A percentile compares a stretch with the other conserved stretches of the same genome.
These are phyloP conservation scores for Kwoniella sp. DNA, from an alignment of 768 basidiomycete species.

Conservation along the genomic window DNA sequence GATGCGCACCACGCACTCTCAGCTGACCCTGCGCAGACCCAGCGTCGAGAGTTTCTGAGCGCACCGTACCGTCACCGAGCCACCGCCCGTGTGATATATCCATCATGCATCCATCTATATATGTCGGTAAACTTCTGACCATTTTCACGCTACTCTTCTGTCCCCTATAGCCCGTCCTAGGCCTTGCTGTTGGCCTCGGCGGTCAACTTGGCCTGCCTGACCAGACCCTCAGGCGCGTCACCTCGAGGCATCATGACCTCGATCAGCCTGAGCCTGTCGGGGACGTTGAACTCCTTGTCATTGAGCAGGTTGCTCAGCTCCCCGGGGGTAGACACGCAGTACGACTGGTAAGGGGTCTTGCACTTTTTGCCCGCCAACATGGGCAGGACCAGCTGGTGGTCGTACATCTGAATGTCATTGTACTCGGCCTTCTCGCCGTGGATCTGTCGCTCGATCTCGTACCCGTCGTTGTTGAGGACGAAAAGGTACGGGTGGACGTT, in stretches of 20 bases:
- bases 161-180: too few relatives aligned
- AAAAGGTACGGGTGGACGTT: constrained; percentile 78
- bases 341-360: constrained; percentile 54
- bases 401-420: constrained; percentile 78
- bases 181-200: constrained; percentile 40
- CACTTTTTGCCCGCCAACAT: constrained; percentile 49
- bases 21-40: constrained; percentile 1
- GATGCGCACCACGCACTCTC: not conserved
- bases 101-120: constrained; percentile 1
- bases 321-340: constrained; percentile 63
- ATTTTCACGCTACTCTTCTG: not conserved
- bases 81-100: too few relatives aligned
- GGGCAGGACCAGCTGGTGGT: constrained; percentile 50
- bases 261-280: constrained; percentile 55
- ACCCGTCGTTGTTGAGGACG: constrained; percentile 56
- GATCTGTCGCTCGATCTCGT: constrained; percentile 80
- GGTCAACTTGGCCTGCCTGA: constrained; percentile 51
- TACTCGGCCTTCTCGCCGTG: constrained; percentile 56
- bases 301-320: constrained; percentile 68
- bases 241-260: constrained; percentile 50
- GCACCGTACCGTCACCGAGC: too few relatives aligned
- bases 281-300: constrained; percentile 59
- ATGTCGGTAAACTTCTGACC: not conserved
- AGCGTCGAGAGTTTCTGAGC: not conserved
- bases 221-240: constrained; percentile 46